Evolutionary conservation across 495 filamentous ascomycete genomes (phyloP).

Genomic region (Penicillium daleae): DNA sequence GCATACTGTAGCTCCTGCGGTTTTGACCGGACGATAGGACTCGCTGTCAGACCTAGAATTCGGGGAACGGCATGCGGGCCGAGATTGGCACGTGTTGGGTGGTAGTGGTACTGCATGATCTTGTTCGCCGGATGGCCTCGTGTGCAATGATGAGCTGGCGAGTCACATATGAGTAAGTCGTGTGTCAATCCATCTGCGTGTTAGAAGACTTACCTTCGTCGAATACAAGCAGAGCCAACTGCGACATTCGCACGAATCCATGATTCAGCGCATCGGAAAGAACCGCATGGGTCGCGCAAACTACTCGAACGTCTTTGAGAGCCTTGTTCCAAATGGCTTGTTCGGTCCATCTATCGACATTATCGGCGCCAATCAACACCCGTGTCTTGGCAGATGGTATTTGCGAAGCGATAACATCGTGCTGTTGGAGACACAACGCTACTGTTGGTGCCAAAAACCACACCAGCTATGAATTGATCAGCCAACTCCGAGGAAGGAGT

Average conservation of each 20-base stretch:
- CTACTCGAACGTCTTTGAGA: conserved; percentile 67
- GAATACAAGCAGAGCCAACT: conserved; percentile 75
- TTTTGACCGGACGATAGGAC: conserved; percentile 64
- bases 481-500: neutral
- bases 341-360: conserved; percentile 75
- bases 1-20: conserved; percentile 32
- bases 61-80: conserved; percentile 57
- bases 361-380: conserved; percentile 68
- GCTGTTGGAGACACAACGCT: conserved; percentile 74
- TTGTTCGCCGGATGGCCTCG: conserved; percentile 64
- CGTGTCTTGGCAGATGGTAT: conserved; percentile 65
- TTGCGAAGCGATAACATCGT: conserved; percentile 60
- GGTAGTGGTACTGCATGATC: conserved; percentile 82
- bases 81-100: conserved; percentile 41
- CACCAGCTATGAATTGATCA: conserved; percentile 56
- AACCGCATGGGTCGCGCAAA: conserved; percentile 78
- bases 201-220: conserved; percentile 74
- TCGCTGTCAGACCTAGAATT: conserved; percentile 86
- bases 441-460: conserved; percentile 90
- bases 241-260: conserved; percentile 72
- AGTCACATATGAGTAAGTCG: neutral
- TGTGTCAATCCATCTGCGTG: no score
- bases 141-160: conserved; percentile 40
- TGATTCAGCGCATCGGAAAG: conserved; percentile 80
- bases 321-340: conserved; percentile 73